phyloP scores from a whole-genome alignment of 2,329 filamentous ascomycete species.

The Westerdykella aurantiaca region DNA sequence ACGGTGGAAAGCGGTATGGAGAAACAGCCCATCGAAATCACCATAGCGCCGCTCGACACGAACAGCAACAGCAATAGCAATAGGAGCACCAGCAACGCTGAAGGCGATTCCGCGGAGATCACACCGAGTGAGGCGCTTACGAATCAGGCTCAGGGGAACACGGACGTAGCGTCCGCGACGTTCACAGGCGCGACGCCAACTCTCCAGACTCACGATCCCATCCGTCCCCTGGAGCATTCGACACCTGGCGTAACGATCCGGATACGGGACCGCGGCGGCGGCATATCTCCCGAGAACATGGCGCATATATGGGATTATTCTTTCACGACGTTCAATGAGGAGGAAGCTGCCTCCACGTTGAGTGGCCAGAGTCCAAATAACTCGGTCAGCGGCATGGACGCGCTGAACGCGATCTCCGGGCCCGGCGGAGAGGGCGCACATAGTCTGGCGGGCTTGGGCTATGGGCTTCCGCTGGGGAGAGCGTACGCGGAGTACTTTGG shows the following conservation, averaged over 20 bases:
- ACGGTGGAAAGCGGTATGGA: constrained; percentile 80
- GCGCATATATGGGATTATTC: constrained; percentile 94
- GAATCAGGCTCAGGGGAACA: constrained; percentile 30
- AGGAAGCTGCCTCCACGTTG: constrained; percentile 45
- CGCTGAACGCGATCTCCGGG: constrained; percentile 68
- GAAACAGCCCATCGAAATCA: constrained; percentile 80
- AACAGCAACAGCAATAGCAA: constrained; percentile 9
- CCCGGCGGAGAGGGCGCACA: constrained; percentile 69
- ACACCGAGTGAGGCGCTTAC: constrained; percentile 9
- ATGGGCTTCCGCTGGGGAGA: constrained; percentile 81
- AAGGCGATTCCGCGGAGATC: constrained; percentile 1
- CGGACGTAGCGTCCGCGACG: constrained; percentile 24
- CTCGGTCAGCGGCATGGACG: constrained; percentile 48
- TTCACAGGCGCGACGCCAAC: constrained; percentile 20
- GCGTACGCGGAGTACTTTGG: constrained; percentile 99
- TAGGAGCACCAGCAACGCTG: neutral
- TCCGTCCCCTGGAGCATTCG: constrained; percentile 44
- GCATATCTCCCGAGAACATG: constrained; percentile 77
- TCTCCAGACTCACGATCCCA: constrained; percentile 28
- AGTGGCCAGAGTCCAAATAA: constrained; percentile 27
- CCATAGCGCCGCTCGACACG: constrained; percentile 63
- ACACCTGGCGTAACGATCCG: constrained; percentile 86
- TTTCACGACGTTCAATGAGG: constrained; percentile 87
- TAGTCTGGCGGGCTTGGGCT: constrained; percentile 80
- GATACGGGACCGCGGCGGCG: constrained; percentile 91